A percentile compares a stretch with the other conserved stretches of the same genome.
Evolutionary conservation across 352 stramenopile species (phyloP).

Genomic region (Saprolegnia parasitica): DNA sequence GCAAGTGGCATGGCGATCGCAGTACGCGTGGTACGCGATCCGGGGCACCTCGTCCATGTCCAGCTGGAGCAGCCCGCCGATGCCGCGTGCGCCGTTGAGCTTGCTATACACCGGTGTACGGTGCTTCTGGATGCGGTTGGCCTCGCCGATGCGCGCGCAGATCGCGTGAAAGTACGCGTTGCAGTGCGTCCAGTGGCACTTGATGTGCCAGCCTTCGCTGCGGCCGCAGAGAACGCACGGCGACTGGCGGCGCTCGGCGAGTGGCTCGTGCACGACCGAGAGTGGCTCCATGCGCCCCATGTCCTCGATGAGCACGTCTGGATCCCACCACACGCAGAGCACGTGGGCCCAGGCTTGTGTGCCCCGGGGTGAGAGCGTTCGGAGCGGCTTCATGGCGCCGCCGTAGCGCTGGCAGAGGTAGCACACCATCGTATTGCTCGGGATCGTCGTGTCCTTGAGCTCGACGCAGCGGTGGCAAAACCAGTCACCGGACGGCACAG

Average conservation of each 20-base stretch:
- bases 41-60: constrained; percentile 15
- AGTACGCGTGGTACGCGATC: constrained; percentile 53
- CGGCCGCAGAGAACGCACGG: constrained; percentile 4
- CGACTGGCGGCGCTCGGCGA: constrained; percentile 5
- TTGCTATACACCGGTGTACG: neutral
- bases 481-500: constrained; percentile 68
- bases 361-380: neutral
- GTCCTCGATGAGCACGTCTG: constrained; percentile 13
- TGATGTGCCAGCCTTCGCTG: constrained; percentile 20
- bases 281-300: constrained; percentile 25
- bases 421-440: constrained; percentile 8
- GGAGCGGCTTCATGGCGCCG: constrained; percentile 26
- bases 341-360: constrained; percentile 20
- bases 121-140: constrained; percentile 17
- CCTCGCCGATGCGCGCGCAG: constrained; percentile 21
- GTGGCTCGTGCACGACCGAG: constrained; percentile 10
- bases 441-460: constrained; percentile 7
- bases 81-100: neutral
- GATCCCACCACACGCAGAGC: constrained; percentile 25
- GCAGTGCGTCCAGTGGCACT: constrained; percentile 23
- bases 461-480: constrained; percentile 60
- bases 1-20: constrained; percentile 48
- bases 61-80: constrained; percentile 12
- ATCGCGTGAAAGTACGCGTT: constrained; percentile 26
- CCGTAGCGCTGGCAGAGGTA: constrained; percentile 22